phyloP scores from a whole-genome alignment of 2,329 filamentous ascomycete genomes.

The Trichothecium sympodiale region DNA sequence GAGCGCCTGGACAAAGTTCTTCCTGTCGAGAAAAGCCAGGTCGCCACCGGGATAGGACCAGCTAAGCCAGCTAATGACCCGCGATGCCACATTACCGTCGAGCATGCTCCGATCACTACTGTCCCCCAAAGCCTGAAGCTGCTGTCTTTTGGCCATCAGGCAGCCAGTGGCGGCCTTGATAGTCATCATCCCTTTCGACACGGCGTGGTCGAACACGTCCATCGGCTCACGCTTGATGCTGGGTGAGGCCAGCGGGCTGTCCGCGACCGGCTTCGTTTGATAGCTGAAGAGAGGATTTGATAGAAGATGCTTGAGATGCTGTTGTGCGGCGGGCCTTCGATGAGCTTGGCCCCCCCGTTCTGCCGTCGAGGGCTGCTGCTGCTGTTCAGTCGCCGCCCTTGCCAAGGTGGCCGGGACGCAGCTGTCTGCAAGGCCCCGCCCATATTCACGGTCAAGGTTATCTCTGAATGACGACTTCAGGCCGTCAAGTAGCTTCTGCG shows the following conservation, averaged over 20 bases:
- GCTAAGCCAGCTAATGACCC: conserved; percentile 42
- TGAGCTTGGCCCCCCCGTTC: not conserved
- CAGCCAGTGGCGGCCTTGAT: conserved; percentile 41
- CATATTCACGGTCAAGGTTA: conserved; percentile 47
- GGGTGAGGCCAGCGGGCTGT: conserved; percentile 8
- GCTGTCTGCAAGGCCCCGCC: conserved; percentile 25
- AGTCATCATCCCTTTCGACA: conserved; percentile 45
- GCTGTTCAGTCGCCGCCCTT: not conserved
- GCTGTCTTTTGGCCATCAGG: conserved; percentile 33
- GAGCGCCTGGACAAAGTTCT: conserved; percentile 26
- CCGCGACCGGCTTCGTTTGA: conserved; percentile 11
- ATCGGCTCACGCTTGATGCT: conserved; percentile 30
- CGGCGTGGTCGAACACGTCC: conserved; percentile 45
- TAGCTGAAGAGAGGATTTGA: conserved; percentile 44
- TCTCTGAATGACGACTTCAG: conserved; percentile 46
- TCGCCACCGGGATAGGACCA: conserved; percentile 35
- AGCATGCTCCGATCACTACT: conserved; percentile 15
- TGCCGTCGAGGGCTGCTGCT: not conserved
- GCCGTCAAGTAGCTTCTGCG: conserved; percentile 42
- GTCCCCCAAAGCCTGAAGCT: conserved; percentile 19
- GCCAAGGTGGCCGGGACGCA: not conserved
- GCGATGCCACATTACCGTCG: conserved; percentile 28
- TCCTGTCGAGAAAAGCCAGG: conserved; percentile 32
- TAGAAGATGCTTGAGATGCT: conserved; percentile 45
- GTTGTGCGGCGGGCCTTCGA: conserved; percentile 26